These are phyloP conservation scores for Phytophthora nicotianae DNA, from an alignment of 352 stramenopile species.

Conservation along the genomic window DNA sequence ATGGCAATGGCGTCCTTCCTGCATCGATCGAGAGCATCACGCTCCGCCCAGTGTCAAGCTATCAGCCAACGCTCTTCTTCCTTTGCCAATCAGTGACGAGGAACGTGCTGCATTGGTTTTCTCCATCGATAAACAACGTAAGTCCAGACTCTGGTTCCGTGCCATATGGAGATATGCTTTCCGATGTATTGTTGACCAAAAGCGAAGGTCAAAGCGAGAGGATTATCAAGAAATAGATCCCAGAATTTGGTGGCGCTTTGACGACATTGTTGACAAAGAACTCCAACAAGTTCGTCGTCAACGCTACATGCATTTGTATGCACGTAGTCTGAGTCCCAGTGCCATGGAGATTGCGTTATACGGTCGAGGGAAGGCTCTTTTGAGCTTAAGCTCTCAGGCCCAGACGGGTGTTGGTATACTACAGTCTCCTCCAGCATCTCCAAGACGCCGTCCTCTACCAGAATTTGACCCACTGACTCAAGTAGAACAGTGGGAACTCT, in stretches of 20 bases:
- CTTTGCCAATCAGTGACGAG: constrained; percentile 26
- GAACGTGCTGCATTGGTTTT: constrained; percentile 19
- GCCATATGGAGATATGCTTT: constrained; percentile 75
- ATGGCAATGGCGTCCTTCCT: constrained; percentile 52
- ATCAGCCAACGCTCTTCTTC: constrained; percentile 39
- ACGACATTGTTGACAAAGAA: constrained; percentile 24
- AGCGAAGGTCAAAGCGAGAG: constrained; percentile 11
- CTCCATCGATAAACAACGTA: constrained; percentile 39
- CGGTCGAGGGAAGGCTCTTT: constrained; percentile 36
- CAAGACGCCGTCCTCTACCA: constrained; percentile 15
- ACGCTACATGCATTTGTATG: constrained; percentile 68
- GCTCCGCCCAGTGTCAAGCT: constrained; percentile 44
- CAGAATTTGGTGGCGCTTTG: constrained; percentile 24
- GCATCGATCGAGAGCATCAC: constrained; percentile 49
- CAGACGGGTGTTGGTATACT: constrained; percentile 7
- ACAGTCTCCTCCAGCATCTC: constrained; percentile 18
- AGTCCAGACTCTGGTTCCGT: constrained; percentile 54
- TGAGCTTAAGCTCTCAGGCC: constrained; percentile 14
- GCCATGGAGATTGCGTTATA: constrained; percentile 49
- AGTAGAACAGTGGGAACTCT: constrained; percentile 67
- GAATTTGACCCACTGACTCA: constrained; percentile 46
- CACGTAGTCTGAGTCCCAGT: constrained; percentile 48
- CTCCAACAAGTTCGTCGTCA: constrained; percentile 34
- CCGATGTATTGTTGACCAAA: constrained; percentile 48
- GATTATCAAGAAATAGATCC: constrained; percentile 4